phyloP scores from a whole-genome alignment of 176 grass and related monocot species.

The Canna indica region DNA sequence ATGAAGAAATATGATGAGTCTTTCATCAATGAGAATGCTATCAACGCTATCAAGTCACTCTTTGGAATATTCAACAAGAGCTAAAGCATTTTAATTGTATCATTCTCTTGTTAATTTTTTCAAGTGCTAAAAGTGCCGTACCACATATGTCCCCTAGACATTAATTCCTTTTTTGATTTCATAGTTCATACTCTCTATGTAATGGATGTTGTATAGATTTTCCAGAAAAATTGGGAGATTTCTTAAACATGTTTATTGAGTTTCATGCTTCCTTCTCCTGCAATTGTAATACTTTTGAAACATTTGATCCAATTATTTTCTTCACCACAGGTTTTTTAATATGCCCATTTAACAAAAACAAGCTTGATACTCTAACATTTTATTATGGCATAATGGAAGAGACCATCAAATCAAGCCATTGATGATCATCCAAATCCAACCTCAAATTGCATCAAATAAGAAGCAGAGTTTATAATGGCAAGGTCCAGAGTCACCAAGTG shows the following conservation, averaged over 20 bases:
- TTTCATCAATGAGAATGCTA: constrained; percentile 90
- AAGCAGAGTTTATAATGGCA: not conserved
- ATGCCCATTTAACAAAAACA: not conserved
- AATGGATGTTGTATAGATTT: not conserved
- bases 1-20: constrained; percentile 89
- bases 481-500: not conserved
- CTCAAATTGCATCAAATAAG: not conserved
- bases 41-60: constrained; percentile 89
- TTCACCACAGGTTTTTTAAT: not conserved
- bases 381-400: too few relatives aligned
- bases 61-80: constrained; percentile 65
- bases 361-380: not conserved
- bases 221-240: not conserved
- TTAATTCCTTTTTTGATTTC: not conserved
- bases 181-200: not conserved
- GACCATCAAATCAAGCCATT: constrained; percentile 1
- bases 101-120: constrained; percentile 1
- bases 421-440: not conserved
- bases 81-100: constrained; percentile 3
- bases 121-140: not conserved
- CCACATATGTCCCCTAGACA: not conserved
- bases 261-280: not conserved
- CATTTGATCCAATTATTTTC: not conserved
- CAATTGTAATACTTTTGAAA: not conserved
- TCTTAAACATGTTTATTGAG: not conserved